Evolutionary conservation across 805 yeast species (phyloP), one percentile per base, ranked within the genome.

Genomic region (Candida coquimbonensis): DNA sequence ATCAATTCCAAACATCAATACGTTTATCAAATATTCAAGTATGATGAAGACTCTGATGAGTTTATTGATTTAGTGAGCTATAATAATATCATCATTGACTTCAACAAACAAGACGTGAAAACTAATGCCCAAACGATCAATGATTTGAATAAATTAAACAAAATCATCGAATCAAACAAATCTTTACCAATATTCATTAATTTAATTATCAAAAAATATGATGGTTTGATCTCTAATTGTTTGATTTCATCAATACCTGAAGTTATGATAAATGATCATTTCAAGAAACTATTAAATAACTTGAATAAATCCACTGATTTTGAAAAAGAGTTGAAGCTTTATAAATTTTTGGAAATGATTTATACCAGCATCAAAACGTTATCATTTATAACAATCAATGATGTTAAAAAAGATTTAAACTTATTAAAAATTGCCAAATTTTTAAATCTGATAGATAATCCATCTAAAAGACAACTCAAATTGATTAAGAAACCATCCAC

Each of bases 391-490:
- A 37, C 25, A 8, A 25, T 37, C 16, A 38, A 40, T 21, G 27
- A 29, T 7, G 13, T 29, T 11, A 14, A 13, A 12, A 25, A 34
- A 16, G 37, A 34, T 24, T 5, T 26, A 27, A 19, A 27, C 7
- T 12, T 45, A 19, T 27, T 45, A 26, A 40, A 40, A 14, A 34
- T 40, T 13, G 44, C 48, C 9, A 37, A 40, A 19, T 41, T 37
- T 5, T 11, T 45, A 34, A 33, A 31, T n/a, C 3, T 21, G 7
- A 32, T 40, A 17, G 48, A 45, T 33, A 34, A 11, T 13, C 44
- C 43, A 17, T 4, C 17, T 7, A 38, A 32, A 14, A 40, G 39
- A 17, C 21, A 33, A 33, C n/a, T 5, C 6, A 33, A 16, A 33
- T 33, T 5, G 16, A 33, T 17, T 6, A 29, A 29, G 13, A 12